Evolutionary conservation across 306 rosid genomes (phyloP).

Genomic region (Cyclanthera cordifolia): DNA sequence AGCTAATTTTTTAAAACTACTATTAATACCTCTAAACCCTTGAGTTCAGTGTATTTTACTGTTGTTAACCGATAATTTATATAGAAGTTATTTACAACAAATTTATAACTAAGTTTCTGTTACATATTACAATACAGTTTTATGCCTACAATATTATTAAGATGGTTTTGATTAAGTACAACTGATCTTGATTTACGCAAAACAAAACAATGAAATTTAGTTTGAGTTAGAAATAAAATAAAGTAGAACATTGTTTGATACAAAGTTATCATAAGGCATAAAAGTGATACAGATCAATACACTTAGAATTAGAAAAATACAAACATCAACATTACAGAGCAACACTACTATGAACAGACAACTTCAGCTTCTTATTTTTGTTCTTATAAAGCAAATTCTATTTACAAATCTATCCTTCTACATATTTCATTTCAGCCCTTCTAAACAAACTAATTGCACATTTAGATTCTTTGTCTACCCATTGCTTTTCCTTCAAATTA

Average conservation of each 20-base stretch:
- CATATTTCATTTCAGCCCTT: constrained; percentile 16
- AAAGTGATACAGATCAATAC: not conserved
- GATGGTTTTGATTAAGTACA: no score
- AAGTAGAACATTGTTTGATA: not conserved
- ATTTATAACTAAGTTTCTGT: no score
- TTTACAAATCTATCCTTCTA: constrained; percentile 38
- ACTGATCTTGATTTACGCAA: no score
- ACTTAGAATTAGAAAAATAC: constrained; percentile 1
- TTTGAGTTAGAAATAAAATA: no score
- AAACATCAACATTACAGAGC: not conserved
- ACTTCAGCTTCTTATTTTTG: constrained; percentile 7
- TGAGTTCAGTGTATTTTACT: no score
- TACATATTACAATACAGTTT: no score
- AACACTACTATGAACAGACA: constrained; percentile 10
- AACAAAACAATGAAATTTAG: no score
- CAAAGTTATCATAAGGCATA: not conserved
- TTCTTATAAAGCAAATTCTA: constrained; percentile 52
- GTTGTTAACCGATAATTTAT: no score
- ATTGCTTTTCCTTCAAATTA: constrained; percentile 5
- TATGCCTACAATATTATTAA: no score
- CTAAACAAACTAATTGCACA: constrained; percentile 23
- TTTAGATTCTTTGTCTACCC: constrained; percentile 7
- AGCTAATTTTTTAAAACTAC: no score
- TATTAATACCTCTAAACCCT: no score
- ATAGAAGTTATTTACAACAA: no score